Conservation (phyloP, 495 filamentous ascomycete species). For the Tuber microsphaerosporum region DNA sequence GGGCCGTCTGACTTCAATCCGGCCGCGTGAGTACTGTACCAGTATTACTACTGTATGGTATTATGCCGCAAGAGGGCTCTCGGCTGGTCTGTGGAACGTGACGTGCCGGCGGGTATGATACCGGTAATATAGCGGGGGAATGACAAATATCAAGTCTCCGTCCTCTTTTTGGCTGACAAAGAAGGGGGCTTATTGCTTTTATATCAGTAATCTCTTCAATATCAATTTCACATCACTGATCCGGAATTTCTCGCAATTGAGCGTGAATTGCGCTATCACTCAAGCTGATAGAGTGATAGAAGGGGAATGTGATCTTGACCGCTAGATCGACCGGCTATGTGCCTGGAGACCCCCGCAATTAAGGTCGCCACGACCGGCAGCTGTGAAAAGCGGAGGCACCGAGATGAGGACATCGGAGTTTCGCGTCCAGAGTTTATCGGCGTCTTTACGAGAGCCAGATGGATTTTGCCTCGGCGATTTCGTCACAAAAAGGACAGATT, state of each 20-base stretch:
- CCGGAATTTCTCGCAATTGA: neutral
- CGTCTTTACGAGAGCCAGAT: neutral
- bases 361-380: neutral
- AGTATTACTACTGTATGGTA: neutral
- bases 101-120: neutral
- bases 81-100: neutral
- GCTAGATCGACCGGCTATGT: neutral
- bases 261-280: neutral
- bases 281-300: neutral
- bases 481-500: neutral
- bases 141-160: neutral
- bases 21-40: too few relatives aligned
- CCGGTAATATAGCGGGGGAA: too few relatives aligned
- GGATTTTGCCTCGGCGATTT: neutral
- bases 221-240: neutral
- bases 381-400: neutral
- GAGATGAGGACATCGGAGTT: neutral
- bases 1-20: too few relatives aligned
- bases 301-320: neutral
- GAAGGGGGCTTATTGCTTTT: neutral
- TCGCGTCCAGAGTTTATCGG: neutral
- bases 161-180: neutral
- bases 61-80: neutral
- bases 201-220: neutral
- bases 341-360: neutral